Base-by-base conservation (phyloP, 192 early-diverging fungal genomes). In the Gaertneriomyces sp. region DNA sequence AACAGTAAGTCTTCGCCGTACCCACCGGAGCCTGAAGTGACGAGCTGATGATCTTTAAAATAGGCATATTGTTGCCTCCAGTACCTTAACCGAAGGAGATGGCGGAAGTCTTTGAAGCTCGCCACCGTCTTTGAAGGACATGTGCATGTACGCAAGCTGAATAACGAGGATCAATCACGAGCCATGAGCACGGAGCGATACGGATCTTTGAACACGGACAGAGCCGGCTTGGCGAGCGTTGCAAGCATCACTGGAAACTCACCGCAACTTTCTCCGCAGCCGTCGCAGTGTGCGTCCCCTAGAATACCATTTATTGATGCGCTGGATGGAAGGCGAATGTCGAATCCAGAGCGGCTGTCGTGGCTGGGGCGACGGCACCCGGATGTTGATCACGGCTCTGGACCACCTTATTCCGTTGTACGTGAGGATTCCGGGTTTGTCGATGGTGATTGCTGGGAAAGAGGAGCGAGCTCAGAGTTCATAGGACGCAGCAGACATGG, bases 11-110 rank as follows among this genome's bases (percentile, higher is more conserved):
- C 42, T 16, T 60, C 14, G 12, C 20, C 25, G 25, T 33, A 33
- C 1, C 25, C 25, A 33, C 25, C 25, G 1, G 2, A 33, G 0
- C 25, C 25, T 2, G 25, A 33, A 33, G 25, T 33, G 25, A 19
- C 25, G 11, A 19, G 54, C n/a, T 49, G 47, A 49, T 2, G 12
- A 49, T 17, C 47, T 1, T 49, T 17, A 38, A 50, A 58, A 33
- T 49, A 67, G 58, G 74, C 74, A 7, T 76, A 76, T 52, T 67
- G 65, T 53, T 76, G 74, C 60, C 68, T 76, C 5, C 74, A 76
- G 58, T 72, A 66, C 43, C 60, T 76, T 12, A 76, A 72, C 44
- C 65, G 69, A 50, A 72, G 69, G 43, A 65, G 74, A 16, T 71
- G 61, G 70, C 16, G 65, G 7, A 55, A 52, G 9, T 63, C 64